phyloP scores from a whole-genome alignment of 495 filamentous ascomycete species.

The Hyaloscypha bicolor region DNA sequence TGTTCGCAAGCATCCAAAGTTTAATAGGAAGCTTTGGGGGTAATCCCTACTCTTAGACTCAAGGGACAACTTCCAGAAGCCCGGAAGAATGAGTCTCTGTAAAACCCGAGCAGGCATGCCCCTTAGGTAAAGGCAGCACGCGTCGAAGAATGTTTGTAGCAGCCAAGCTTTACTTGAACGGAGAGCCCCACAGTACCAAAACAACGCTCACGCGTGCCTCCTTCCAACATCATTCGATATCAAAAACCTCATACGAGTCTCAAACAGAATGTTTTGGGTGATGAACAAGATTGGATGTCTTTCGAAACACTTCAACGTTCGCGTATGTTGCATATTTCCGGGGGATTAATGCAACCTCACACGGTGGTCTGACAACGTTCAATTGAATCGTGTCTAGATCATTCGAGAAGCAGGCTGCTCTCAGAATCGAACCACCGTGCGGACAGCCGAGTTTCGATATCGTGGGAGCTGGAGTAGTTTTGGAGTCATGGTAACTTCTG shows the following conservation, averaged over 20 bases:
- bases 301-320: constrained; percentile 15
- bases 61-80: too few relatives aligned
- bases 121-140: too few relatives aligned
- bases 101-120: too few relatives aligned
- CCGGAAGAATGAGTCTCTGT: too few relatives aligned
- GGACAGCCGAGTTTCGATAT: constrained; percentile 18
- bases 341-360: background rate
- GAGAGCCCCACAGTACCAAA: background rate
- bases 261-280: constrained; percentile 3
- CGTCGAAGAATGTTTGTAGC: too few relatives aligned
- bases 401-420: background rate
- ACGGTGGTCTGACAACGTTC: background rate
- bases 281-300: background rate
- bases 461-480: constrained; percentile 9
- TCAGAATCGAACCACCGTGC: constrained; percentile 10
- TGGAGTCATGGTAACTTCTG: background rate
- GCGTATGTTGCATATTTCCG: background rate
- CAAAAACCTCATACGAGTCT: constrained; percentile 17
- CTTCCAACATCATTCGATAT: constrained; percentile 19
- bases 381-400: constrained; percentile 10
- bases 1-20: too few relatives aligned
- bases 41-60: too few relatives aligned
- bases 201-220: constrained; percentile 7
- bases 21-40: too few relatives aligned
- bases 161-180: too few relatives aligned